phyloP scores from a whole-genome alignment of 768 basidiomycete species.

The Tulasnella sp. region DNA sequence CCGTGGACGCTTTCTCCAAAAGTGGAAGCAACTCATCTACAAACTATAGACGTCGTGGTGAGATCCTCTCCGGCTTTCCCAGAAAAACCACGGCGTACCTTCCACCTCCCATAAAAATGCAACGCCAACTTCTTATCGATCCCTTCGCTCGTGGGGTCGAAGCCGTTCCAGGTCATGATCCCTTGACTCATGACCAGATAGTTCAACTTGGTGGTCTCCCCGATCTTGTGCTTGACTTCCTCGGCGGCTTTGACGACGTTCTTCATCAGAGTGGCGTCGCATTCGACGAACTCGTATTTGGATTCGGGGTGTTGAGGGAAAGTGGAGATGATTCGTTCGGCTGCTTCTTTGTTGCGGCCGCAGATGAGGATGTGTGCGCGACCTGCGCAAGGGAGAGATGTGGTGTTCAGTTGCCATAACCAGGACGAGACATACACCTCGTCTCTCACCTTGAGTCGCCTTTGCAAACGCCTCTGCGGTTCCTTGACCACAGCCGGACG shows the following conservation, averaged over 20 bases:
- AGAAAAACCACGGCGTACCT: neutral
- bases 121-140: conserved; percentile 16
- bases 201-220: neutral
- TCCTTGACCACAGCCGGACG: conserved; percentile 15
- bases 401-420: neutral
- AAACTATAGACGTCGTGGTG: neutral
- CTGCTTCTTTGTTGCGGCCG: conserved; percentile 17
- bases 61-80: neutral
- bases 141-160: conserved; percentile 12
- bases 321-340: conserved; percentile 17
- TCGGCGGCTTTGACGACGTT: conserved; percentile 9
- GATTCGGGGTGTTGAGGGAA: conserved; percentile 12
- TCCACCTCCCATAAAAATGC: conserved; percentile 16
- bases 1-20: conserved; percentile 6
- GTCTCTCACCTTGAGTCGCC: conserved; percentile 9
- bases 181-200: conserved; percentile 15
- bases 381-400: neutral
- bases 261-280: conserved; percentile 21
- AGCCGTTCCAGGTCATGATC: conserved; percentile 9
- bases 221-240: neutral
- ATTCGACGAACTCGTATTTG: conserved; percentile 24
- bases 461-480: conserved; percentile 14
- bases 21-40: conserved; percentile 12
- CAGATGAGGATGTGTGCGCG: conserved; percentile 18
- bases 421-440: neutral